These are phyloP conservation scores for Rhodotorula sp. DNA, from an alignment of 1,284 basidiomycete species.

Conservation along the genomic window DNA sequence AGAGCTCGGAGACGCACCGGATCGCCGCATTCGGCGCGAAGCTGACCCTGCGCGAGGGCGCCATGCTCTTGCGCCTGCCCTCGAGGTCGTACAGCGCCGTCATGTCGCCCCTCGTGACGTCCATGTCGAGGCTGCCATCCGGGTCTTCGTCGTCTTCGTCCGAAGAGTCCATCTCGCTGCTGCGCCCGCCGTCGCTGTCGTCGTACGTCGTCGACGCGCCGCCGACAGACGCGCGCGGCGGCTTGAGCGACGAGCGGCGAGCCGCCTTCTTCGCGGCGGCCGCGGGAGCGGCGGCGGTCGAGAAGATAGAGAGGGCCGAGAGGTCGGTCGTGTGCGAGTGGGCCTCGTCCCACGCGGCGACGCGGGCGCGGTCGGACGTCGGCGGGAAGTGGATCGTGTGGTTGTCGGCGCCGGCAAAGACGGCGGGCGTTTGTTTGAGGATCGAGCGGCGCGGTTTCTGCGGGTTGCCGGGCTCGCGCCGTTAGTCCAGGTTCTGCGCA, in stretches of 20 bases:
- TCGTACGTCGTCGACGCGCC: background rate
- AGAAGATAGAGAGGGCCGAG: constrained; percentile 11
- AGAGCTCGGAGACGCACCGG: constrained; percentile 15
- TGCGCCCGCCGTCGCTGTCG: background rate
- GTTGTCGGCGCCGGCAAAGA: constrained; percentile 16
- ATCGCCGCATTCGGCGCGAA: constrained; percentile 38
- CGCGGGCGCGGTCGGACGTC: background rate
- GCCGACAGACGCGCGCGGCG: background rate
- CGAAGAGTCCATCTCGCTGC: background rate
- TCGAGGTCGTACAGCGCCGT: constrained; percentile 20
- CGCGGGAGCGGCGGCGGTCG: background rate
- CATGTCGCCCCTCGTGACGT: constrained; percentile 28
- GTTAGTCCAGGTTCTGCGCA: background rate
- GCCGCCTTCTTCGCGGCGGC: background rate
- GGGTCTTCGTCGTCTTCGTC: constrained; percentile 32
- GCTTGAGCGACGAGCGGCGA: constrained; percentile 15
- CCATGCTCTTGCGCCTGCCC: constrained; percentile 24
- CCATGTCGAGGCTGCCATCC: constrained; percentile 39
- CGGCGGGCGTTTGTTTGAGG: constrained; percentile 21
- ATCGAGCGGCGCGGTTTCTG: constrained; percentile 38
- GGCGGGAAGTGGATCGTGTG: constrained; percentile 18
- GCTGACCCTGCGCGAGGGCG: constrained; percentile 32
- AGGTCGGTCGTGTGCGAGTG: constrained; percentile 37
- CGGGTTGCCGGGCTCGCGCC: too few species aligned
- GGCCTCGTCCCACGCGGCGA: background rate